A percentile compares a stretch with the other conserved stretches of the same genome.
Conservation (phyloP, 1,139 yeast genomes). For the Candida sp. region DNA sequence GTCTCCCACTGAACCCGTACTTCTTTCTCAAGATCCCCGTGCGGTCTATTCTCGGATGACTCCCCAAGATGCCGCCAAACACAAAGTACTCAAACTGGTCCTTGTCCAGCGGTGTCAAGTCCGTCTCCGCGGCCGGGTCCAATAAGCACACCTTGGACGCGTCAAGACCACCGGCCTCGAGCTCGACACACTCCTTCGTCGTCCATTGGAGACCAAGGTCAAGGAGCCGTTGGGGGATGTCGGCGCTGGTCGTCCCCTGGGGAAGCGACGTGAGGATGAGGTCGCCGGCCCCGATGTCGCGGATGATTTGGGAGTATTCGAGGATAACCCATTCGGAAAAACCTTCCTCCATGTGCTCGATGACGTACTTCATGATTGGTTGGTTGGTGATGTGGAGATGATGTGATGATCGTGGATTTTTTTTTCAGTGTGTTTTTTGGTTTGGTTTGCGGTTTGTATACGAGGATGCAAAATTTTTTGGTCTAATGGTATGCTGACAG, state of each 20-base stretch:
- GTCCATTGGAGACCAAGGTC: slow-evolving; percentile 85
- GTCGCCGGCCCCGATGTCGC: slow-evolving; percentile 81
- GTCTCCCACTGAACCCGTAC: slow-evolving; percentile 83
- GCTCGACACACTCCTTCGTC: slow-evolving; percentile 64
- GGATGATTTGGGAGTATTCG: slow-evolving; percentile 82
- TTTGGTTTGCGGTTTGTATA: not conserved
- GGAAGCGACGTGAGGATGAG: slow-evolving; percentile 83
- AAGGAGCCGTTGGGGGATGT: slow-evolving; percentile 65
- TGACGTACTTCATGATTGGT: slow-evolving; percentile 77
- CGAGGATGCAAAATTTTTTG: not conserved
- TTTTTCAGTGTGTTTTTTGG: not conserved
- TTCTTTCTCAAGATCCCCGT: slow-evolving; percentile 84
- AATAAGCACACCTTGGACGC: slow-evolving; percentile 72
- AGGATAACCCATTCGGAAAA: slow-evolving; percentile 95
- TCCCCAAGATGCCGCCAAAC: slow-evolving; percentile 96
- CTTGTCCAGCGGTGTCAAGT: slow-evolving; percentile 72
- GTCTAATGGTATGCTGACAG: not conserved
- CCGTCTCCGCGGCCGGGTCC: slow-evolving; percentile 85
- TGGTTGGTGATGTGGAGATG: not conserved
- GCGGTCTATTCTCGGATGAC: slow-evolving; percentile 96
- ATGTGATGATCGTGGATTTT: not conserved
- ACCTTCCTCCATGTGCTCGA: slow-evolving; percentile 98
- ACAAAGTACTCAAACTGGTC: slow-evolving; percentile 80
- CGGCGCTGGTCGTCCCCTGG: slow-evolving; percentile 56
- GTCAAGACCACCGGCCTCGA: slow-evolving; percentile 46